These are phyloP conservation scores for Diversispora eburnea DNA, from an alignment of 192 early-diverging fungal genomes.

Conservation along the genomic window DNA sequence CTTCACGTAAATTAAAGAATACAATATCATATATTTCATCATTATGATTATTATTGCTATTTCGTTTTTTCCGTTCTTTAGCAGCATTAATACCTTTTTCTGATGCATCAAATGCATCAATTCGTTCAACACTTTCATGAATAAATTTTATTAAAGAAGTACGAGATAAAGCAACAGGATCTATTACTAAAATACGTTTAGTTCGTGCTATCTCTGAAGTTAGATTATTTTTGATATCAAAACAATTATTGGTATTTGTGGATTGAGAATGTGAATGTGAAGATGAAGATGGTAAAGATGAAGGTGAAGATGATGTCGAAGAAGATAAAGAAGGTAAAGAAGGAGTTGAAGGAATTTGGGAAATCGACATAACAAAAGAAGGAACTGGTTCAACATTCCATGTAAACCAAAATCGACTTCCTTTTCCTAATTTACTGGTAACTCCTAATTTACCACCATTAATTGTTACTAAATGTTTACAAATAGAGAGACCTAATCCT, in stretches of 20 bases:
- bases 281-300: conserved; percentile 9
- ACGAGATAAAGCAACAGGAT: neutral
- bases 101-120: conserved; percentile 30
- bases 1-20: conserved; percentile 33
- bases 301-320: neutral
- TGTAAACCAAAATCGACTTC: conserved; percentile 69
- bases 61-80: conserved; percentile 14
- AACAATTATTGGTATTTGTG: conserved; percentile 19
- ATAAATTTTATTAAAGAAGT: conserved; percentile 9
- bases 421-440: conserved; percentile 55
- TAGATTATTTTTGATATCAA: conserved; percentile 9
- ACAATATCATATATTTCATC: conserved; percentile 34
- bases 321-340: conserved; percentile 6
- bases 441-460: conserved; percentile 67
- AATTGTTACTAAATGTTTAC: conserved; percentile 64
- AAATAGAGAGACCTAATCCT: conserved; percentile 75
- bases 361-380: too few relatives aligned
- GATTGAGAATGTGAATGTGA: conserved; percentile 31
- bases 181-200: conserved; percentile 28
- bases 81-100: conserved; percentile 27
- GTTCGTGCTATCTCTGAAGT: conserved; percentile 22
- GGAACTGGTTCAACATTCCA: conserved; percentile 35
- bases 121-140: conserved; percentile 19
- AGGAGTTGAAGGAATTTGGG: too few relatives aligned
- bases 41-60: neutral